Base-by-base conservation (phyloP, 2,329 filamentous ascomycete genomes). In the Scedosporium aurantiacum region DNA sequence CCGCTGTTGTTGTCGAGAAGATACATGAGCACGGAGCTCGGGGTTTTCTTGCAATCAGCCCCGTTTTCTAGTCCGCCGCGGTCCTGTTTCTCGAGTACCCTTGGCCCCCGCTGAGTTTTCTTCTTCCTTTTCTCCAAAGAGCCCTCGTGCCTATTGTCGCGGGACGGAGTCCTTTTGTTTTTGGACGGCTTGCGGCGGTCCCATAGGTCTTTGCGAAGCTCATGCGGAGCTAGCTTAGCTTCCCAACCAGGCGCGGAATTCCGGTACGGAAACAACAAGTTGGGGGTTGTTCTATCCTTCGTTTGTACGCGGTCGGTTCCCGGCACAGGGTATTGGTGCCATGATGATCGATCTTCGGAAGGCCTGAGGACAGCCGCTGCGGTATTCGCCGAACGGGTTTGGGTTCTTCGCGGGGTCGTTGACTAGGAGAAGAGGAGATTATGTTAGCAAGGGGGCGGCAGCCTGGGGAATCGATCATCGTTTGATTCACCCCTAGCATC, bases 311-410 rank as follows among this genome's bases (percentile, higher is more conserved):
- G 1, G 1, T 27, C 23, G 12, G 23, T 18, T 25, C 12, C 50
- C 16, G 23, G n/a, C 18, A 27, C 54, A 2, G 25, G 23, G 40
- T 7, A 32, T 40, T 23, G 16, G 16, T 23, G 4, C 25, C 25
- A 16, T 37, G 54, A 5, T 5, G 54, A 16, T 57, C 32, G 25
- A 25, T 57, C 54, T 18, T 7, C 27, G 27, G 50, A 54, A 54
- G 18, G 12, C 23, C 5, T 57, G 1, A 16, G 54, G 27, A 27
- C 32, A 4, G 27, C 16, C 12, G 58, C 45, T 45, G 58, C 58
- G 28, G 45, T 25, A 47, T 60, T 41, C 47, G 27, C 25, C 28
- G 32, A 54, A 28, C 58, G 58, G 58, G 58, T 25, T 60, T 50
- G 23, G 25, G 8, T 14, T 14, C 16, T 16, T 25, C 40, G 43